Conservation (phyloP, 371 early-diverging fungal species). For the Globomyces sp. region DNA sequence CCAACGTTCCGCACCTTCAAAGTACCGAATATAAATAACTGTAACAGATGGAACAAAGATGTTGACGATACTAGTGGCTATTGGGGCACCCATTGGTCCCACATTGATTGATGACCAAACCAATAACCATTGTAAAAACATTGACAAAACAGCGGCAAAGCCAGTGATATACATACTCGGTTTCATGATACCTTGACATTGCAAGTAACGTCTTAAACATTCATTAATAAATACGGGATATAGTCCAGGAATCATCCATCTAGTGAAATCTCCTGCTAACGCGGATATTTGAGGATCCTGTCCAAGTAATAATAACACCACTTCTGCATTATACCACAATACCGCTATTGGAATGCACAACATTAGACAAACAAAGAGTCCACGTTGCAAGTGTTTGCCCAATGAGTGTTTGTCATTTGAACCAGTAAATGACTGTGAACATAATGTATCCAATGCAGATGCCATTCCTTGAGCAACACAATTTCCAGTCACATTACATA, state of each 20-base stretch:
- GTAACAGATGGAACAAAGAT: conserved; percentile 62
- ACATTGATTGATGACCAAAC: conserved; percentile 60
- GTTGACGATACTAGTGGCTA: conserved; percentile 68
- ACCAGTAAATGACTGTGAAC: conserved; percentile 75
- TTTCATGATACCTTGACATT: conserved; percentile 73
- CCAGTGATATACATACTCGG: conserved; percentile 67
- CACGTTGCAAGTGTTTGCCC: conserved; percentile 78
- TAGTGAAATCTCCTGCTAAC: conserved; percentile 57
- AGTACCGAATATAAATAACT: conserved; percentile 57
- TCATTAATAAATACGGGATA: conserved; percentile 65
- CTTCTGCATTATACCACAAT: conserved; percentile 56
- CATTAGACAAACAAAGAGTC: conserved; percentile 59
- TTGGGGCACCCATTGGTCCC: conserved; percentile 78
- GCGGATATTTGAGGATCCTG: conserved; percentile 47
- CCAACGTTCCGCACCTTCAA: conserved; percentile 68
- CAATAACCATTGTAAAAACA: conserved; percentile 61
- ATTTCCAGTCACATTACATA: conserved; percentile 13
- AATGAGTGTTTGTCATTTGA: conserved; percentile 62
- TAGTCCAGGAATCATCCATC: conserved; percentile 63
- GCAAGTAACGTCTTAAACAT: conserved; percentile 72
- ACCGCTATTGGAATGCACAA: conserved; percentile 65
- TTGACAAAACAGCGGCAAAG: conserved; percentile 68
- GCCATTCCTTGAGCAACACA: conserved; percentile 16
- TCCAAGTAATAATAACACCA: conserved; percentile 24
- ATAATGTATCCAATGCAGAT: conserved; percentile 76